Evolutionary conservation across 305 asterid species (phyloP), one percentile per base, ranked within the genome.

Genomic region (Fraxinus latifolia): DNA sequence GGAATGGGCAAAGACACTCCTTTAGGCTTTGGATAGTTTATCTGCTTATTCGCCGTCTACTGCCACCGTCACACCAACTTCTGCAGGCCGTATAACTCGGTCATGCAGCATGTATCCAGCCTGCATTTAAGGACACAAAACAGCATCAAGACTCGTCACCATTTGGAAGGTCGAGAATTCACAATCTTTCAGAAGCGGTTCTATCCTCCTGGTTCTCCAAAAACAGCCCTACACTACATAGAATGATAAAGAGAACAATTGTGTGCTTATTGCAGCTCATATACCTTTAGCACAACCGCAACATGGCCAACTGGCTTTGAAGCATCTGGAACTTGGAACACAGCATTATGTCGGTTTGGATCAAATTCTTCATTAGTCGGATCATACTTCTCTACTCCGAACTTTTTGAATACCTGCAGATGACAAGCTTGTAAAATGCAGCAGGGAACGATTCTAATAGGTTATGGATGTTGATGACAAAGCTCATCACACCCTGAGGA

Each of bases 41-140:
- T 85, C 90, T 9, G 90, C 83, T 74, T 87, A 82, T 83, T 85
- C 80, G 8, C 79, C 79, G 80, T 87, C 88, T 15, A 75, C 85
- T 7, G 89, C 87, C 25, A 76, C 88, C 3, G 93, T 89, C 73
- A 91, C 97, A 39, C 97, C 97, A 74, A 94, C 97, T 85, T 94
- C 98, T 25, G 98, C 98, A 44, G 98, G 97, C 81, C 98, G 88
- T 37, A 94, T 82, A 68, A 93, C 86, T 80, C 98, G 92, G 74
- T 93, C 96, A 80, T 94, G 96, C 83, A 93, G 83, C 82, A 80
- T 85, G 89, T 94, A 94, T 74, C 98, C 97, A 1, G 90, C 87
- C 98, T 94, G 91, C 82, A 81, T 36, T 27, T n/a, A 50, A 50
- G 78, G 77, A 71, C 31, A 83, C 34, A 75, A 29, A 70, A 6